Evolutionary conservation across 2,329 filamentous ascomycete genomes (phyloP).

Genomic region (Capronia epimyces): DNA sequence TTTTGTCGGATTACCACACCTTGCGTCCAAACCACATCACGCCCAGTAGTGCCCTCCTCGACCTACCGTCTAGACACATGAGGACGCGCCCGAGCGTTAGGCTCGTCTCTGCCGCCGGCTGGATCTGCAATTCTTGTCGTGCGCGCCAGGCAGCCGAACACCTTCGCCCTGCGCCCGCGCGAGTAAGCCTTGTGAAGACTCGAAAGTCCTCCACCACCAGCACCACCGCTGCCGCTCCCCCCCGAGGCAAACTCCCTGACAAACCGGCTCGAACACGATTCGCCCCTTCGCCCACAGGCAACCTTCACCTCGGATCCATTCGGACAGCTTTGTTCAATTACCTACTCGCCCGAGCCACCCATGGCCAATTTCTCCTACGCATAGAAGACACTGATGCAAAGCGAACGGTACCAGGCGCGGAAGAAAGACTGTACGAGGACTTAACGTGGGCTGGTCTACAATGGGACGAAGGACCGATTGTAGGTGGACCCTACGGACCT

Average conservation of each 20-base stretch:
- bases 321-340: constrained; percentile 95
- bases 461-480: constrained; percentile 91
- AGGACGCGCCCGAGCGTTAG: constrained; percentile 7
- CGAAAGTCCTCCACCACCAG: constrained; percentile 5
- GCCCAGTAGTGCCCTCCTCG: too few relatives aligned
- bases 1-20: constrained; percentile 15
- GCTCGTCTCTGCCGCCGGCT: constrained; percentile 10
- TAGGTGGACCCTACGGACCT: constrained; percentile 75
- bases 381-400: constrained; percentile 84
- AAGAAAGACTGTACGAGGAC: constrained; percentile 70
- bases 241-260: constrained; percentile 44
- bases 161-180: background rate
- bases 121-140: constrained; percentile 23
- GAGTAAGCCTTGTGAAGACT: constrained; percentile 1
- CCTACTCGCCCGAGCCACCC: constrained; percentile 77
- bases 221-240: constrained; percentile 6
- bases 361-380: constrained; percentile 82
- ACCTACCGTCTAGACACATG: constrained; percentile 13
- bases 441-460: constrained; percentile 80
- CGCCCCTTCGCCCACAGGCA: constrained; percentile 90
- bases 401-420: constrained; percentile 77
- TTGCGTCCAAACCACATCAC: constrained; percentile 1
- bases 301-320: constrained; percentile 84
- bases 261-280: constrained; percentile 73
- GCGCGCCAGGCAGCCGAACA: constrained; percentile 9